Percentiles rank a stretch among this genome's conserved stretches.
Conservation (phyloP, 1,284 basidiomycete genomes). For the Tremellales sp. region DNA sequence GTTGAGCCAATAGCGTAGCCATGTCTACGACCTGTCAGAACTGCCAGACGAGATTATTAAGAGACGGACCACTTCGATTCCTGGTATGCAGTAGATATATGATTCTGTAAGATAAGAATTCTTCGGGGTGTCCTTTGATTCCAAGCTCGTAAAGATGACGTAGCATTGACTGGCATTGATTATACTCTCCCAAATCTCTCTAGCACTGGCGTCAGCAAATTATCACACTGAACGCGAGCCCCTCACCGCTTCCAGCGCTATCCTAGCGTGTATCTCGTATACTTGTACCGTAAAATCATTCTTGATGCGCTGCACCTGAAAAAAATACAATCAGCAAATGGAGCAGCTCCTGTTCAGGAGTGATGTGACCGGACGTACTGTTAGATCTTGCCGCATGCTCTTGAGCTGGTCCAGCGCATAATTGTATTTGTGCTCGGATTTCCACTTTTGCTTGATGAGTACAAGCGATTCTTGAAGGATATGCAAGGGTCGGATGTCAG, state of each 20-base stretch:
- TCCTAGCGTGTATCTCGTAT: conserved; percentile 97
- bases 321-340: not conserved
- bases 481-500: conserved; percentile 83
- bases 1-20: conserved; percentile 90
- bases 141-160: conserved; percentile 88
- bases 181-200: conserved; percentile 98
- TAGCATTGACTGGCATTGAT: conserved; percentile 91
- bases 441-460: conserved; percentile 86
- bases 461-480: conserved; percentile 80
- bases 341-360: not conserved
- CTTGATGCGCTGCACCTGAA: conserved; percentile 98
- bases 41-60: not conserved
- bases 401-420: conserved; percentile 99
- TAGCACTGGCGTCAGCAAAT: conserved; percentile 42
- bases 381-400: conserved; percentile 93
- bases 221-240: conserved; percentile 13
- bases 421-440: conserved; percentile 69
- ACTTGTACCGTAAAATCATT: conserved; percentile 97
- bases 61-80: conserved; percentile 77
- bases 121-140: conserved; percentile 82
- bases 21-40: conserved; percentile 60
- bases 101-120: conserved; percentile 97
- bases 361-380: conserved; percentile 60
- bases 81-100: conserved; percentile 91
- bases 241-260: conserved; percentile 86